These are phyloP conservation scores for Podaxis sp. DNA, from an alignment of 768 basidiomycete species.

Conservation along the genomic window DNA sequence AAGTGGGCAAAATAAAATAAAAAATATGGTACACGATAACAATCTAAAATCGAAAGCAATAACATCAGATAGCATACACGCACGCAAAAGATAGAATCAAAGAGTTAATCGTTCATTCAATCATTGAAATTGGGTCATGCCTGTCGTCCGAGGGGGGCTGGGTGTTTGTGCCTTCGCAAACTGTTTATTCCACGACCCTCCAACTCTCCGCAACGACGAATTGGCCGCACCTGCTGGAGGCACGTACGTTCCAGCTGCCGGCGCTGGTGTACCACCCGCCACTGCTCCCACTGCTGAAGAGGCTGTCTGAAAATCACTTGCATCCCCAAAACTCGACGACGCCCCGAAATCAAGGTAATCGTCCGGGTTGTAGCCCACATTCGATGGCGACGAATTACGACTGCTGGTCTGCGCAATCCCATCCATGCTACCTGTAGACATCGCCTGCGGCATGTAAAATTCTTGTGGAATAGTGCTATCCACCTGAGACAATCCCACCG, in stretches of 20 bases:
- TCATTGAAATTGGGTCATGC: constrained; percentile 22
- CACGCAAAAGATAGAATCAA: constrained; percentile 3
- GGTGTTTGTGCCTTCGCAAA: constrained; percentile 25
- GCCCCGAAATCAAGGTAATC: constrained; percentile 38
- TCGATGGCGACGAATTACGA: not conserved
- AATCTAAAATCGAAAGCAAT: constrained; percentile 20
- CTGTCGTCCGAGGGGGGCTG: constrained; percentile 24
- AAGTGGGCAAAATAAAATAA: not conserved
- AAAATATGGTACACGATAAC: constrained; percentile 9
- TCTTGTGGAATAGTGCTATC: not conserved
- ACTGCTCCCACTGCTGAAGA: not conserved
- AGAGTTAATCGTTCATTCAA: constrained; percentile 20
- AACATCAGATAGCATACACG: constrained; percentile 22
- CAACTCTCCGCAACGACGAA: constrained; percentile 54
- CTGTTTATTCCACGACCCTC: constrained; percentile 45
- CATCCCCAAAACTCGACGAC: constrained; percentile 5
- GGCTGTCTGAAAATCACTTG: constrained; percentile 8
- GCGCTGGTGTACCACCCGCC: constrained; percentile 14
- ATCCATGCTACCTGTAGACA: not conserved
- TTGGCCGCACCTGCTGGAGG: constrained; percentile 57
- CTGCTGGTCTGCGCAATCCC: not conserved
- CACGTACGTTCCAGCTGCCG: constrained; percentile 33
- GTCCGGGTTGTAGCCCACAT: constrained; percentile 28
- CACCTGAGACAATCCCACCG: not conserved
- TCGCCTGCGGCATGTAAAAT: not conserved